Base-by-base conservation (phyloP, 495 filamentous ascomycete species). In the Lasiosphaeria miniovina region DNA sequence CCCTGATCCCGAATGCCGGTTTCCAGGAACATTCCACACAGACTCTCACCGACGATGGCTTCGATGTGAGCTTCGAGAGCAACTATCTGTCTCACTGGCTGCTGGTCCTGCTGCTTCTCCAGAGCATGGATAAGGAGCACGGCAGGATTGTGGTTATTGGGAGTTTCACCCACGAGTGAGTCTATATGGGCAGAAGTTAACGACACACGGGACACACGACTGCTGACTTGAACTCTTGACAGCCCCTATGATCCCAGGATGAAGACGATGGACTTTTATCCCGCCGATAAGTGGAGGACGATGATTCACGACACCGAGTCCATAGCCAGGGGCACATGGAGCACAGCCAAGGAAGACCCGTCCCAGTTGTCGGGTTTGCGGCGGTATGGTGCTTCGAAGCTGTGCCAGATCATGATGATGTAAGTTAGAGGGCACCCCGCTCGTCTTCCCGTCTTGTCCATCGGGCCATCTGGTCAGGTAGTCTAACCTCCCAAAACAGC, bases 61-160 rank as follows among this genome's bases (percentile, higher is more conserved):
- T 31, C 24, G 49, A 52, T 31, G 4, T 12, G 0, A 33, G 15
- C 24, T 52, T 52, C 31, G 17, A 24, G 6, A 3, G 15, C 49
- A 52, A 52, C 24, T 33, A 52, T 12, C 49, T 52, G 6, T 4
- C 15, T 31, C 49, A 52, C 49, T 52, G 49, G 49, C 49, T 52
- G 10, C 49, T 52, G 17, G 33, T 31, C 9, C 6, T 52, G 15
- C n/a, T 52, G 10, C 49, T 52, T 6, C 49, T 52, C 6, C 49
- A 52, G 24, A 52, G 49, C 6, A 5, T 52, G 15, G 49, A 52
- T 31, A 52, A 1, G 33, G 49, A 52, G 12, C n/a, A 6, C 24
- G 49, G 49, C 6, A 52, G 49, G 49, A 33, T 52, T 11, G 24
- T 52, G 4, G 49, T 52, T 6, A 33, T 52, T 12, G 12, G 38